A percentile compares a stretch with the other conserved stretches of the same genome.
phyloP scores from a whole-genome alignment of 2,329 filamentous ascomycete genomes.

The Celoporthe dispersa region DNA sequence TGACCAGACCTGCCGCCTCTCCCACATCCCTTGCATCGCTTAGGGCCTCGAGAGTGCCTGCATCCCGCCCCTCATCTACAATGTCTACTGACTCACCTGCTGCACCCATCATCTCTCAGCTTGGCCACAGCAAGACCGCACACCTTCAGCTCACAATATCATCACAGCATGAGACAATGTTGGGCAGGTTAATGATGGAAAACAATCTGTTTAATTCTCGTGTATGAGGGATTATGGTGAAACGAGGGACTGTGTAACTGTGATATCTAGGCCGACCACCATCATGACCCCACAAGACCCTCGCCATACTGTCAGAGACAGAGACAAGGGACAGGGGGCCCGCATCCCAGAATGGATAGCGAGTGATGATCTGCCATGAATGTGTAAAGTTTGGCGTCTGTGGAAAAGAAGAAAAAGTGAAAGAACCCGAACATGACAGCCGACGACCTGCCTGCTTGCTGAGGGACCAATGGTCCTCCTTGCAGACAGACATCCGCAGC shows the following conservation, averaged over 20 bases:
- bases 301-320: background rate
- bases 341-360: background rate
- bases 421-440: background rate
- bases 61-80: too few species aligned
- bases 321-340: background rate
- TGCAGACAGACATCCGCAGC: background rate
- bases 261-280: background rate
- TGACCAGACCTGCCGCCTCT: background rate
- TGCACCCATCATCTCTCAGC: background rate
- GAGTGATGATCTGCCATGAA: background rate
- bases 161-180: constrained; percentile 6
- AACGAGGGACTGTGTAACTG: background rate
- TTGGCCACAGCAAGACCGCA: background rate
- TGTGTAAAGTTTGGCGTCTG: background rate
- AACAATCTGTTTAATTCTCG: background rate
- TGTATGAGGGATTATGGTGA: background rate
- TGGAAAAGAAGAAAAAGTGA: background rate
- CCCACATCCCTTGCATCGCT: background rate
- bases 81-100: background rate
- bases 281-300: background rate
- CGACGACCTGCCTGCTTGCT: background rate
- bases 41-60: background rate
- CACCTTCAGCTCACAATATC: background rate
- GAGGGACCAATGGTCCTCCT: background rate
- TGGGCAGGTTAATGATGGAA: background rate